phyloP scores from a whole-genome alignment of 768 basidiomycete species.

The Lepiota venenata region DNA sequence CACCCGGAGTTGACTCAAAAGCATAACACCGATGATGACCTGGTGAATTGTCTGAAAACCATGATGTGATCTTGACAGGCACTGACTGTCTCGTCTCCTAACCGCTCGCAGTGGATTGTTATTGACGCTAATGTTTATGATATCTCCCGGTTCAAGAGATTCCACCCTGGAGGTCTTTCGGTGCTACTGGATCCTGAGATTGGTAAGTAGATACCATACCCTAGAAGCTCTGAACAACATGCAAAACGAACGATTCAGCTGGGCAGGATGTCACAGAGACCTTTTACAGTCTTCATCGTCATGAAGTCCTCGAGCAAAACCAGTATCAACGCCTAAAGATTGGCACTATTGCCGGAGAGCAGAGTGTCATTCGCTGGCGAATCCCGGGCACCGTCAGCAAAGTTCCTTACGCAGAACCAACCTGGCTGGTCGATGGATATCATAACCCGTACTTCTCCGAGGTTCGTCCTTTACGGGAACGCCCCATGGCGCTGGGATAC shows the following conservation, averaged over 20 bases:
- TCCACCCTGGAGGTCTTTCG: slow-evolving; percentile 80
- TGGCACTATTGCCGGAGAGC: slow-evolving; percentile 66
- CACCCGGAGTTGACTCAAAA: slow-evolving; percentile 23
- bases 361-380: slow-evolving; percentile 46
- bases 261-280: slow-evolving; percentile 85
- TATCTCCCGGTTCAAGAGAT: slow-evolving; percentile 67
- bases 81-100: not conserved
- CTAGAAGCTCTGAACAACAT: not conserved
- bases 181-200: slow-evolving; percentile 76
- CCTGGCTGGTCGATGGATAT: slow-evolving; percentile 71
- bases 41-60: slow-evolving; percentile 35
- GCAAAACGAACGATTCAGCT: slow-evolving; percentile 38
- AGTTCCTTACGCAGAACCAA: slow-evolving; percentile 89
- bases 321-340: slow-evolving; percentile 74
- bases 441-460: slow-evolving; percentile 74
- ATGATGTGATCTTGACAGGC: not conserved
- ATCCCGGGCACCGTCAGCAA: slow-evolving; percentile 57
- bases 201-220: slow-evolving; percentile 38
- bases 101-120: slow-evolving; percentile 62
- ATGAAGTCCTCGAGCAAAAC: slow-evolving; percentile 75
- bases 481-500: slow-evolving; percentile 32
- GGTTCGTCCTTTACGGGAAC: slow-evolving; percentile 32
- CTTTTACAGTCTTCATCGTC: slow-evolving; percentile 87
- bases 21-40: slow-evolving; percentile 79
- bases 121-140: slow-evolving; percentile 85